Conservation (phyloP, 2,329 filamentous ascomycete genomes). For the Colletotrichum gloeosporioides region DNA sequence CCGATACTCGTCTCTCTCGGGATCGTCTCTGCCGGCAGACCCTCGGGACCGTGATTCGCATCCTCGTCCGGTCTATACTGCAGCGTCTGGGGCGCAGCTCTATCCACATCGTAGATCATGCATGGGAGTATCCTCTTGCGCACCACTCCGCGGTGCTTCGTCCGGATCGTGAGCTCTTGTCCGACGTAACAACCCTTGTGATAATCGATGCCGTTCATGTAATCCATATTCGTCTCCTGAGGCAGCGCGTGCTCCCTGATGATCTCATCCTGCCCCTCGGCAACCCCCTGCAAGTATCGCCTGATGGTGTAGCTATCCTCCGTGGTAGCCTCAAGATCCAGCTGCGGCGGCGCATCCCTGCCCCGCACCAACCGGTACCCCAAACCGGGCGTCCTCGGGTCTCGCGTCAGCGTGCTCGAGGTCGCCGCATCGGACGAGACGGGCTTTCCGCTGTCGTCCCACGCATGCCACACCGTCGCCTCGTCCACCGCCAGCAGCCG, state of each 20-base stretch:
- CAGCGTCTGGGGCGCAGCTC: slow-evolving; percentile 42
- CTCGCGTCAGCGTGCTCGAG: slow-evolving; percentile 45
- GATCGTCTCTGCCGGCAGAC: slow-evolving; percentile 39
- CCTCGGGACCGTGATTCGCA: slow-evolving; percentile 26
- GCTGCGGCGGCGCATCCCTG: slow-evolving; percentile 32
- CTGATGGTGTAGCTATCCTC: slow-evolving; percentile 74
- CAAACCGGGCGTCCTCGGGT: slow-evolving; percentile 60
- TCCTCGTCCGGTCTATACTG: slow-evolving; percentile 48
- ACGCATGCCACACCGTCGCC: slow-evolving; percentile 73
- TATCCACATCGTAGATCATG: slow-evolving; percentile 65
- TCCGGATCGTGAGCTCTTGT: slow-evolving; percentile 95
- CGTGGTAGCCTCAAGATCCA: slow-evolving; percentile 51
- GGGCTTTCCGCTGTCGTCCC: slow-evolving; percentile 57
- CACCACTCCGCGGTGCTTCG: slow-evolving; percentile 91
- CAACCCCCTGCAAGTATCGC: slow-evolving; percentile 79
- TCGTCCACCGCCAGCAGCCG: slow-evolving; percentile 70
- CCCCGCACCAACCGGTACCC: slow-evolving; percentile 54
- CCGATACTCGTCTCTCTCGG: slow-evolving; percentile 55
- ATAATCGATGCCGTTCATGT: slow-evolving; percentile 87
- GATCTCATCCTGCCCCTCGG: slow-evolving; percentile 87
- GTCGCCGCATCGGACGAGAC: neutral
- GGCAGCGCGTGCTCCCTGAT: slow-evolving; percentile 74
- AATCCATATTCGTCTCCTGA: slow-evolving; percentile 88
- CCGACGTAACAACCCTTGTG: slow-evolving; percentile 97
- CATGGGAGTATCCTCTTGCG: slow-evolving; percentile 88